Conservation (phyloP, 2,329 filamentous ascomycete genomes). For the Lachnellula willkommii region DNA sequence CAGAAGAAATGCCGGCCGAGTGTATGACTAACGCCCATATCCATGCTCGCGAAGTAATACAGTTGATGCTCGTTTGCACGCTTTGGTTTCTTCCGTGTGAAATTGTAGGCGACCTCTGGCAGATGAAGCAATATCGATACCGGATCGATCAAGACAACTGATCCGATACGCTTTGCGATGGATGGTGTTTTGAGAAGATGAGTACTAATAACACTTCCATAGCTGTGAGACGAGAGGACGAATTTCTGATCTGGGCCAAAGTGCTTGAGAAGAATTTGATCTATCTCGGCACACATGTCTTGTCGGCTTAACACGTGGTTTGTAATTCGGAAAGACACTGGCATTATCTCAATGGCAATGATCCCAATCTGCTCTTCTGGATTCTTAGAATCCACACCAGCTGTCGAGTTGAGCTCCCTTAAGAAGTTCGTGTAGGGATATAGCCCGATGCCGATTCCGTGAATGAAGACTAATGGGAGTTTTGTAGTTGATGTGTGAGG, state of each 20-base stretch:
- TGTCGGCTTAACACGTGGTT: conserved; percentile 41
- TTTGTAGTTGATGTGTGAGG: conserved; percentile 53
- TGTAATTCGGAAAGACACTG: conserved; percentile 54
- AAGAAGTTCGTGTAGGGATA: conserved; percentile 53
- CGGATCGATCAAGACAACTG: conserved; percentile 53
- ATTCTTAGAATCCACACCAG: conserved; percentile 26
- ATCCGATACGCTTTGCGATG: conserved; percentile 40
- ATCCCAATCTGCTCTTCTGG: conserved; percentile 49
- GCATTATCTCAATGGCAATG: conserved; percentile 53
- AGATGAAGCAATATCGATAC: conserved; percentile 56
- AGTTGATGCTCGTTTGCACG: conserved; percentile 54
- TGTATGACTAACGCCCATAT: conserved; percentile 54
- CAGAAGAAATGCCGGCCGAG: conserved; percentile 56
- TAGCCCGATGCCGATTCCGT: conserved; percentile 58
- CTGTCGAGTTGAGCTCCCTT: conserved; percentile 41
- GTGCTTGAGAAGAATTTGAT: conserved; percentile 46
- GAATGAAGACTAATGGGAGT: conserved; percentile 56
- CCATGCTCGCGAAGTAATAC: conserved; percentile 55
- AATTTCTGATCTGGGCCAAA: conserved; percentile 42
- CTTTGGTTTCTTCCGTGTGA: conserved; percentile 41
- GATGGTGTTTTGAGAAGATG: conserved; percentile 46
- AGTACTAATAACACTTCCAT: conserved; percentile 51
- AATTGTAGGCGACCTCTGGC: conserved; percentile 60
- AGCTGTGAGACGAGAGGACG: conserved; percentile 48
- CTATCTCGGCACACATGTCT: conserved; percentile 48